Base-by-base conservation (phyloP, 225 moss, liverwort and hornwort genomes). In the Pleurozium schreberi region DNA sequence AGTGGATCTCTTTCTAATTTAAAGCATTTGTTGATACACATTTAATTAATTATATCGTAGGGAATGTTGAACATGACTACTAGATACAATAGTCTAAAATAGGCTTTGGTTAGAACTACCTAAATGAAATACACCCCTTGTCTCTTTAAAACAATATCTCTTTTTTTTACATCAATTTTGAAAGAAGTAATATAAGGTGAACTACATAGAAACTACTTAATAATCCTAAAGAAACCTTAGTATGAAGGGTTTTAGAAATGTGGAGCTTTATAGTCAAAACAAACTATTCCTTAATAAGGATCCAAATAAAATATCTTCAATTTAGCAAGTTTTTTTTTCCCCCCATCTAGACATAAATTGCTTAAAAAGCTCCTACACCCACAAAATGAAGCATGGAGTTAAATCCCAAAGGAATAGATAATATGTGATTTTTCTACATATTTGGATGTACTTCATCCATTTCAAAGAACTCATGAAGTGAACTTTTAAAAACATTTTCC, bases 381-480 rank as follows among this genome's bases (percentile, higher is more conserved):
- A 50, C n/a, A 26, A 79, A 17, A n/a, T 57, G 26, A 57, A 11
- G 5, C 5, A 27, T 57, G 3, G 11, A 57, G 2, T 17, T 26
- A 27, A n/a, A 58, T n/a, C 27, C 7, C 0, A 3, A 0, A 55
- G 11, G 11, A 27, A 17, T 4, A 79, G 11, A 79, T n/a, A 57
- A 57, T 7, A 58, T n/a, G 18, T 27, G 11, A 26, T n/a, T 57
- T 79, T 57, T 38, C 57, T 57, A 79, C 11, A n/a, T 17, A n/a
- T 7, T 38, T 58, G 5, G 5, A 58, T 58, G 18, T 79, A 58
- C 18, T n/a, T 57, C n/a, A 58, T 28, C 18, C 0, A 2, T 58
- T 25, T n/a, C 11, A 58, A 58, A 79, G 40, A 40, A 5, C 8
- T 40, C 27, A 0, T 40, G 1, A 2, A n/a, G 0, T n/a, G 11